phyloP scores from a whole-genome alignment of 495 filamentous ascomycete species.

The Penicillium fimorum region DNA sequence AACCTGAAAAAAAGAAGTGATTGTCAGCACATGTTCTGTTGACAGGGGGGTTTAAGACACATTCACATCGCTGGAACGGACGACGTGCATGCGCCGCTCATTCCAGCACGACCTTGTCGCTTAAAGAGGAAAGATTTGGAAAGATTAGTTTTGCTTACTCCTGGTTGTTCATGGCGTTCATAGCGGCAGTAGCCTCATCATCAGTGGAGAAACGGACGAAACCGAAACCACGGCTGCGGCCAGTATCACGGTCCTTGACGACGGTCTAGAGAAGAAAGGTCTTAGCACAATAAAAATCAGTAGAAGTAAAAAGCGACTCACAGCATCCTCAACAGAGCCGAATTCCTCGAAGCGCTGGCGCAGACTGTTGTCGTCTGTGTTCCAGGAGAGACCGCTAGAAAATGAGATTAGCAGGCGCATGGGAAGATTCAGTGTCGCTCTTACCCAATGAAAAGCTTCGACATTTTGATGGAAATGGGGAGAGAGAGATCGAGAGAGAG shows the following conservation, averaged over 20 bases:
- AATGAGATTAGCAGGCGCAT: background rate
- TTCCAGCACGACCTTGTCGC: background rate
- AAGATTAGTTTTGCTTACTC: slow-evolving; percentile 60
- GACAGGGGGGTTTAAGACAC: background rate
- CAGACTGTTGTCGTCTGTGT: slow-evolving; percentile 8
- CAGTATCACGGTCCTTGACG: slow-evolving; percentile 95
- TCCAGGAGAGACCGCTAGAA: slow-evolving; percentile 12
- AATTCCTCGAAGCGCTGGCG: slow-evolving; percentile 13
- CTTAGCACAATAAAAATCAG: background rate
- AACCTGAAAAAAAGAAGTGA: slow-evolving; percentile 60
- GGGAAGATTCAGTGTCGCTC: background rate
- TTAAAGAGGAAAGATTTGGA: background rate
- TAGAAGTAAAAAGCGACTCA: background rate
- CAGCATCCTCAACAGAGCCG: slow-evolving; percentile 11
- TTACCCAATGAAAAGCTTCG: slow-evolving; percentile 17
- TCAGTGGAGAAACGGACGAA: slow-evolving; percentile 87
- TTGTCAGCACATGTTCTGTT: background rate
- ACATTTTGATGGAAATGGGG: slow-evolving; percentile 11
- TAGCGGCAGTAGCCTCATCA: slow-evolving; percentile 77
- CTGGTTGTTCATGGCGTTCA: slow-evolving; percentile 82
- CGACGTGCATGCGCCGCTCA: background rate
- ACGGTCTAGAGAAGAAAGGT: slow-evolving; percentile 65
- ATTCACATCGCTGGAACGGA: background rate
- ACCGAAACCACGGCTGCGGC: slow-evolving; percentile 93
- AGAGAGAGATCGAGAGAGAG: background rate